Evolutionary conservation across 805 yeast genomes (phyloP).

Genomic region (Metschnikowia lochheadii): DNA sequence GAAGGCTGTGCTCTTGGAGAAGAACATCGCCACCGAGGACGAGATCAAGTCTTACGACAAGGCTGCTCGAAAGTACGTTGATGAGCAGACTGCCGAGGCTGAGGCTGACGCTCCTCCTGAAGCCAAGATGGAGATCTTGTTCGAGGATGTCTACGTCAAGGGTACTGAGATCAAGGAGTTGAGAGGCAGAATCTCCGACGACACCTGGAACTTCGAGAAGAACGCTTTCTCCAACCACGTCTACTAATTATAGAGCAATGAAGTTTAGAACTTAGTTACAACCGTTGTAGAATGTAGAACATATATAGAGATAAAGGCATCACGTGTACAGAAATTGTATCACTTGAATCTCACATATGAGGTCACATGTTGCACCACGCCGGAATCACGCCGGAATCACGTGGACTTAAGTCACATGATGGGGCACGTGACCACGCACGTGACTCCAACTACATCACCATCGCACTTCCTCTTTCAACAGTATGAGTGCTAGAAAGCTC

Average conservation of each 20-base stretch:
- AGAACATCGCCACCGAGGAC: conserved; percentile 84
- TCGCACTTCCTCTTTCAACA: neutral
- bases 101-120: conserved; percentile 94
- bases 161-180: conserved; percentile 89
- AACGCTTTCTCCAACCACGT: conserved; percentile 44
- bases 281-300: too few relatives aligned
- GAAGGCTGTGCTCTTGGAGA: conserved; percentile 79
- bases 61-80: conserved; percentile 93
- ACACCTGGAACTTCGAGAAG: conserved; percentile 79
- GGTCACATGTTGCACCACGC: too few relatives aligned
- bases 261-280: neutral
- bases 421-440: conserved; percentile 2
- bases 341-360: too few relatives aligned
- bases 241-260: conserved; percentile 25
- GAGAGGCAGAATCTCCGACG: conserved; percentile 96
- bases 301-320: too few relatives aligned
- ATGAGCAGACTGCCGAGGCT: conserved; percentile 89
- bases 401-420: neutral
- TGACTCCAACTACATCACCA: neutral
- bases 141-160: conserved; percentile 94
- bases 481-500: conserved; percentile 2
- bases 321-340: too few relatives aligned
- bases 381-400: too few relatives aligned
- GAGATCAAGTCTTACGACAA: conserved; percentile 94
- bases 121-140: conserved; percentile 88